phyloP scores from a whole-genome alignment of 2,329 filamentous ascomycete species.

The Tolypocladium cylindrosporum region DNA sequence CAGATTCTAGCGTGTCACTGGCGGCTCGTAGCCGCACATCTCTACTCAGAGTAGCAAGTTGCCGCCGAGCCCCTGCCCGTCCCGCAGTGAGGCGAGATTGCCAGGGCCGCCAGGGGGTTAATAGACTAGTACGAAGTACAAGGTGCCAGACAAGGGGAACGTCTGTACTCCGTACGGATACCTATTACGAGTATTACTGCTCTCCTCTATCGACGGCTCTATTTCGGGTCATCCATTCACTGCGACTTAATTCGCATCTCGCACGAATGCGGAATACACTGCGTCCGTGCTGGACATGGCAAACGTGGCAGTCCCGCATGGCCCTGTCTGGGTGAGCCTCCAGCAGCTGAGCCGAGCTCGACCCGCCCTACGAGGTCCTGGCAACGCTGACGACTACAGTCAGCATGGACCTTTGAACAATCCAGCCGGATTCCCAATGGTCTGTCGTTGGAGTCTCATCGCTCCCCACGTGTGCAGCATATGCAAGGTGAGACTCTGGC shows the following conservation, averaged over 20 bases:
- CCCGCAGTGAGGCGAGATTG: too few species aligned
- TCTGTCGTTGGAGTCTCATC: background rate
- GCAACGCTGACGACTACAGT: background rate
- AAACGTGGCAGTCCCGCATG: background rate
- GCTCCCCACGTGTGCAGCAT: background rate
- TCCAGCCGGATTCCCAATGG: background rate
- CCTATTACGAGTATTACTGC: too few species aligned
- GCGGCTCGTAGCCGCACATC: too few species aligned
- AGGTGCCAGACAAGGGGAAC: too few species aligned
- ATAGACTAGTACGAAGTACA: too few species aligned
- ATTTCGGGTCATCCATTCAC: background rate
- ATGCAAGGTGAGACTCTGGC: background rate
- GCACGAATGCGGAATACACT: background rate
- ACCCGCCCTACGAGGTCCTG: too few species aligned
- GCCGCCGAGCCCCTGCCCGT: too few species aligned
- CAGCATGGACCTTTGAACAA: background rate
- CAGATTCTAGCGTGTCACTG: background rate
- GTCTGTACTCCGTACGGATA: too few species aligned
- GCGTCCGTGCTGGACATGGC: background rate
- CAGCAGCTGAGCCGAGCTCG: background rate
- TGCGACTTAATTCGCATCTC: background rate
- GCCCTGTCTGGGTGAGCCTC: background rate
- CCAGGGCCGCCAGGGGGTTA: too few species aligned
- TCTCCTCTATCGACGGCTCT: background rate
- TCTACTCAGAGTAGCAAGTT: too few species aligned